Evolutionary conservation across 192 early-diverging fungal genomes (phyloP).

Genomic region (Allomyces javanicus): DNA sequence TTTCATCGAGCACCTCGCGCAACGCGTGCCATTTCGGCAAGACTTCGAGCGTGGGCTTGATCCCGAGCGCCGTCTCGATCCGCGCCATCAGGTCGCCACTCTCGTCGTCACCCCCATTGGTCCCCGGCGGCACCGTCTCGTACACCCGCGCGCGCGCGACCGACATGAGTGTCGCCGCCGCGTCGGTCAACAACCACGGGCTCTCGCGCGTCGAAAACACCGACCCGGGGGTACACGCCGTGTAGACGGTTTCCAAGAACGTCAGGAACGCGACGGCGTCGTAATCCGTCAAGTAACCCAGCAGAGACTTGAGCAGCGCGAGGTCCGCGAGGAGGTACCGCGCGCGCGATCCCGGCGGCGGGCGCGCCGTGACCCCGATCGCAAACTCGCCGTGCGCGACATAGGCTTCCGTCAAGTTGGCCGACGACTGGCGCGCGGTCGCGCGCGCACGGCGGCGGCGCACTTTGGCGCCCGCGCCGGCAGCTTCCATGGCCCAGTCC

Average conservation of each 20-base stretch:
- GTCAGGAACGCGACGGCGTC: not conserved
- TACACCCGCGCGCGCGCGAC: constrained; percentile 34
- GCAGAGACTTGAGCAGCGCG: not conserved
- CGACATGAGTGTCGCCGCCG: constrained; percentile 59
- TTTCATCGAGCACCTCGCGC: constrained; percentile 50
- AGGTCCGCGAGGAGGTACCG: not conserved
- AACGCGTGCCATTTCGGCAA: constrained; percentile 81
- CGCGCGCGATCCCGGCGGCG: not conserved
- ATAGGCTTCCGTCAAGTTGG: not conserved
- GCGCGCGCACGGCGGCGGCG: too few relatives aligned
- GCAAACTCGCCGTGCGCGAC: not conserved
- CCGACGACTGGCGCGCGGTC: not conserved
- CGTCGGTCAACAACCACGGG: constrained; percentile 71
- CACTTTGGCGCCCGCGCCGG: too few relatives aligned
- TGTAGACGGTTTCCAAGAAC: not conserved
- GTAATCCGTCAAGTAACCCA: not conserved
- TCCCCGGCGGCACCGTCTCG: constrained; percentile 14
- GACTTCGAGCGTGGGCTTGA: constrained; percentile 56
- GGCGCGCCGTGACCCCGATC: not conserved
- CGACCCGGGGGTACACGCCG: too few relatives aligned
- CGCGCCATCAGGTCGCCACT: not conserved
- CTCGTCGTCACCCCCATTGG: not conserved
- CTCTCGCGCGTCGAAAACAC: too few relatives aligned
- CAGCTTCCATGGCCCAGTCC: not conserved
- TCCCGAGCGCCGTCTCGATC: constrained; percentile 12